Evolutionary conservation across 306 rosid species (phyloP), one percentile per base, ranked within the genome.

Genomic region (Aeschynomene evenia): DNA sequence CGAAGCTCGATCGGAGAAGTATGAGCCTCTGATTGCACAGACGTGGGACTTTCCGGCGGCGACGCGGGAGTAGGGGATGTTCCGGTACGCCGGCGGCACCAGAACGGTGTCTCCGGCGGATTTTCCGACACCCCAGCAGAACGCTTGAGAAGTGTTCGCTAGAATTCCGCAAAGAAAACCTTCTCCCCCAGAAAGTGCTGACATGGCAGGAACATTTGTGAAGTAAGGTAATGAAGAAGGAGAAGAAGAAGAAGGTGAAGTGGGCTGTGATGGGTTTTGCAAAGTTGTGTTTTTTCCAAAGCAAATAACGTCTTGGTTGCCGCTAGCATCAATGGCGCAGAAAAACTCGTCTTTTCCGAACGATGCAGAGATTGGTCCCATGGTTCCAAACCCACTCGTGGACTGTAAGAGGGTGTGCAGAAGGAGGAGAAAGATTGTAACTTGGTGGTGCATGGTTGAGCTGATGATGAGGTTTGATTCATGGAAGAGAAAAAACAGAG

Each of bases 301-400:
- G 31, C 97, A 94, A 13, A 94, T 78, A 5, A 91, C 86, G 11
- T 78, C 72, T 75, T 94, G 99, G 68, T 87, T 87, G 1, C 99
- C 97, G 9, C 99, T 87, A 0, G 97, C 99, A 19, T 90, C 97
- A 42, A 94, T 88, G 49, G 97, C 85, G 28, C 99, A 94, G 64
- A 94, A 94, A 72, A 94, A 66, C 18, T 91, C 84, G 13, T 81
- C 74, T 7, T 66, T 40, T 6, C 97, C 92, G 5, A 81, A 85
- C 0, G 99, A 88, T 0, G 96, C 95, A 0, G 99, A 66, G 80
- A 94, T 88, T 4, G 99, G 88, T 5, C 95, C 97, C 97, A 91
- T 91, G 31, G 88, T 79, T 28, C 97, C 96, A 16, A 94, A 94
- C 20, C 87, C 91, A 52, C 76, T 64, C 18, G 83, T 77, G 12